Evolutionary conservation across 2,329 filamentous ascomycete species (phyloP), one percentile per base, ranked within the genome.

Genomic region (Aureobasidium sp.): DNA sequence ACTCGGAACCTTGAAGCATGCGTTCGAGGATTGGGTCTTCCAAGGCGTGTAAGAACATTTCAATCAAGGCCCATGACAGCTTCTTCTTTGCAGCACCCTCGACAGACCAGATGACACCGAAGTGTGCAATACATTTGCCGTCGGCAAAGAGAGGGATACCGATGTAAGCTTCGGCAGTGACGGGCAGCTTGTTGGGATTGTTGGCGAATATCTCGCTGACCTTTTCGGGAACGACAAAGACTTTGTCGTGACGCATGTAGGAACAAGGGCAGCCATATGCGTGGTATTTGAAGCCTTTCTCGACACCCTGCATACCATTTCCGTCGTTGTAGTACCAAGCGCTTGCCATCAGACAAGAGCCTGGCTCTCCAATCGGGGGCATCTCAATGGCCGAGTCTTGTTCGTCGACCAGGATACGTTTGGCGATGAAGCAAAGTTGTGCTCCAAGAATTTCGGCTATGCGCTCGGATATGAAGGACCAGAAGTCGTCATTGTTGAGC

Each of bases 211-310:
- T 57, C 5, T 83, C 80, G 59, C 77, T 78, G 49, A 89, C 72
- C 45, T 79, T 78, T 62, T 88, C 83, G 0, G 86, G 84, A 25
- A 90, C 84, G 62, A 89, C 73, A 70, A 88, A 87, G 56, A 88
- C 83, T 71, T 88, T 87, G 74, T 88, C 86, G 70, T 89, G 83
- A 66, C 83, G 84, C 86, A 89, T 88, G 70, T 87, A 82, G 39
- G 82, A 81, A 71, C 86, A 87, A 5, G 86, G 86, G 65, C 85
- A 84, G 27, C 80, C 83, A 67, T 85, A 87, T 41, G 84, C 82
- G 67, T 84, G 81, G 72, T 87, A 87, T 66, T 84, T 83, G 74
- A 84, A 83, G 67, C 87, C 81, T 64, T 81, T 80, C 67, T 84
- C 76, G 56, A 84, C 78, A 27, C 79, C 76, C 64, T 79, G 78